Conservation (phyloP, 371 early-diverging fungal species). For the Mucor lusitanicus region DNA sequence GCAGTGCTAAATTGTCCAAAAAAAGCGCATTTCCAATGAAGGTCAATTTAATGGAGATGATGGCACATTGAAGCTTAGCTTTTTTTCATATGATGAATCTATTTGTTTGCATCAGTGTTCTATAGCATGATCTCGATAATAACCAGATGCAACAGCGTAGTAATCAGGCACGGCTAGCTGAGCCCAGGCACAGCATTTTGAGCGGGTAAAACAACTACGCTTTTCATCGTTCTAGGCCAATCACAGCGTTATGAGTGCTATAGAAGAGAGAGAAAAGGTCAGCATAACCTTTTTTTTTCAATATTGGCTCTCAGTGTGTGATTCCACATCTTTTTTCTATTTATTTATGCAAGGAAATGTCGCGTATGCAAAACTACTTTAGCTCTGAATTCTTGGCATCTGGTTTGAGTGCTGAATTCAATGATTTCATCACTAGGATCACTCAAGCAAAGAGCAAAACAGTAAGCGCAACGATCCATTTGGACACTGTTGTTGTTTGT, state of each 20-base stretch:
- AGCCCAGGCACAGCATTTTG: too few species aligned
- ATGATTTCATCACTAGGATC: slow-evolving; percentile 32
- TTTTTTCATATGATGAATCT: too few species aligned
- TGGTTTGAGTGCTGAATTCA: slow-evolving; percentile 34
- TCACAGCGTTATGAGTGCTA: neutral
- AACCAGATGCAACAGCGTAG: too few species aligned
- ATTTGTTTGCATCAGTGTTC: too few species aligned
- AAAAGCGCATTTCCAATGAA: too few species aligned
- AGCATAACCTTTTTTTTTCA: neutral
- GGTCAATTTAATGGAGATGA: too few species aligned
- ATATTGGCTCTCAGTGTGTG: neutral
- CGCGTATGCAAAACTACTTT: slow-evolving; percentile 24
- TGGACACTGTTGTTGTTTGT: neutral
- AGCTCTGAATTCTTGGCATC: slow-evolving; percentile 48
- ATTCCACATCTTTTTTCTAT: neutral
- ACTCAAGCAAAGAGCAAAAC: slow-evolving; percentile 41
- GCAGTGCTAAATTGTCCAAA: neutral
- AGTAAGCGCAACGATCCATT: slow-evolving; percentile 18
- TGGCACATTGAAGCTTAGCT: too few species aligned
- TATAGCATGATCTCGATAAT: too few species aligned
- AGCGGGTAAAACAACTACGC: too few species aligned
- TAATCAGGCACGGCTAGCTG: too few species aligned
- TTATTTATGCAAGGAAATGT: slow-evolving; percentile 10
- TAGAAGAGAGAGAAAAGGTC: neutral
- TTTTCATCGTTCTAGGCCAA: too few species aligned